phyloP scores from a whole-genome alignment of 1,284 basidiomycete genomes.

The Trichosporon asahii region DNA sequence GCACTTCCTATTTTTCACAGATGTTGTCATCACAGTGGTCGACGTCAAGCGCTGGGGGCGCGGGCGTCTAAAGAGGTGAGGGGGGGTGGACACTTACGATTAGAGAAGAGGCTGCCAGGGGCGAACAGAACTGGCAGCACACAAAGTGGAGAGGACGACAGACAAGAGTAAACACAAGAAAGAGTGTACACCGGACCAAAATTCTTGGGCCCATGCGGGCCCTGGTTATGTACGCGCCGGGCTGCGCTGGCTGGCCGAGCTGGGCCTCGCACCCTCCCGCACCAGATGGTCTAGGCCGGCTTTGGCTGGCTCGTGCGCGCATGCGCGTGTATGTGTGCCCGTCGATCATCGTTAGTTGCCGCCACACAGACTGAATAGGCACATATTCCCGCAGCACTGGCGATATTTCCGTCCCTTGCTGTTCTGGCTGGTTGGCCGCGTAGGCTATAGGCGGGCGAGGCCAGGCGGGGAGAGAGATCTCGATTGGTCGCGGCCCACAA shows the following conservation, averaged over 20 bases:
- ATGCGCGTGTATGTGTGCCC: background rate
- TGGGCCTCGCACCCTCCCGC: background rate
- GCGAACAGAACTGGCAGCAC: no score
- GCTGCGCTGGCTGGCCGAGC: no score
- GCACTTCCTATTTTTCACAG: constrained; percentile 37
- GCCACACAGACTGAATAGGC: background rate
- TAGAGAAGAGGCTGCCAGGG: background rate
- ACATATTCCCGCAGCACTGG: background rate
- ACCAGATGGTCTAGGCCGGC: background rate
- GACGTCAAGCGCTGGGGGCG: background rate
- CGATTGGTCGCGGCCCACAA: background rate
- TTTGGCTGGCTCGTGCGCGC: no score
- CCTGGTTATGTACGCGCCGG: background rate
- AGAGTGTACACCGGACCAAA: background rate
- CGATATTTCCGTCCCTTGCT: background rate
- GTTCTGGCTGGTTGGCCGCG: no score
- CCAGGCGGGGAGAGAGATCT: no score
- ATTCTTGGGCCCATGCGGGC: background rate
- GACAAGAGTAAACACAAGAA: background rate
- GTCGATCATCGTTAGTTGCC: background rate
- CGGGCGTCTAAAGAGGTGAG: background rate
- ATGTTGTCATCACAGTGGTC: constrained; percentile 31
- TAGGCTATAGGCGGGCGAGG: no score
- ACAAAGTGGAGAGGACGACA: background rate
- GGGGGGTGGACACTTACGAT: background rate